Evolutionary conservation across 73 alveolate genomes (phyloP), one percentile per base, ranked within the genome.

Genomic region (Paramecium sexaurelia): DNA sequence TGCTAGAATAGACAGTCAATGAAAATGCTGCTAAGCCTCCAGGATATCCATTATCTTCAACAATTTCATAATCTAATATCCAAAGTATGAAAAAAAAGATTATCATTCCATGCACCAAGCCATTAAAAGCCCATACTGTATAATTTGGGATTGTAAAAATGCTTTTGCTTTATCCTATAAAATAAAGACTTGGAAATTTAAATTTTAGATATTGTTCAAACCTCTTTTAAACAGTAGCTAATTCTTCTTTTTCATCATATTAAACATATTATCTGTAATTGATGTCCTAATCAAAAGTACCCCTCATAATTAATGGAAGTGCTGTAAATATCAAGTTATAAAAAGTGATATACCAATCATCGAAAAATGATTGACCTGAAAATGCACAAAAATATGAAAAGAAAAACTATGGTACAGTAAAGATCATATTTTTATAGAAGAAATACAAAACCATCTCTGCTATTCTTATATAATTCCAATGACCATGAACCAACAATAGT

Each of bases 351-450:
- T 97, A 96, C 98, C 98, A 96, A 92, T 97, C 99, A 35, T 96
- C 96, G 91, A 98, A 96, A 96, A 93, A 97, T 33, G 98, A 92
- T 73, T 98, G 97, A 1, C 99, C 99, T 71, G 98, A 93, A 85
- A 96, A 98, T 7, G 98, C 98, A 93, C 94, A 96, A 91, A 87
- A 95, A 91, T 96, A 94, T 22, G 98, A 98, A 92, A 94, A 98
- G 88, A 96, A 95, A 57, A 96, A 91, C 89, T 98, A 29, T n/a
- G 94, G 94, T 19, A 88, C 99, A 83, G 98, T 94, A 86, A 97
- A 97, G 5, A 97, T 99, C 37, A 98, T 96, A 92, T 98, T 98
- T 85, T 98, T 98, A 85, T 98, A 98, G 95, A 98, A 98, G 92
- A 97, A 98, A 95, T 97, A 98, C 91, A 99, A 96, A 85, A 98